Base-by-base conservation (phyloP, 2,329 filamentous ascomycete genomes). In the Orbilia blumenaviensis region DNA sequence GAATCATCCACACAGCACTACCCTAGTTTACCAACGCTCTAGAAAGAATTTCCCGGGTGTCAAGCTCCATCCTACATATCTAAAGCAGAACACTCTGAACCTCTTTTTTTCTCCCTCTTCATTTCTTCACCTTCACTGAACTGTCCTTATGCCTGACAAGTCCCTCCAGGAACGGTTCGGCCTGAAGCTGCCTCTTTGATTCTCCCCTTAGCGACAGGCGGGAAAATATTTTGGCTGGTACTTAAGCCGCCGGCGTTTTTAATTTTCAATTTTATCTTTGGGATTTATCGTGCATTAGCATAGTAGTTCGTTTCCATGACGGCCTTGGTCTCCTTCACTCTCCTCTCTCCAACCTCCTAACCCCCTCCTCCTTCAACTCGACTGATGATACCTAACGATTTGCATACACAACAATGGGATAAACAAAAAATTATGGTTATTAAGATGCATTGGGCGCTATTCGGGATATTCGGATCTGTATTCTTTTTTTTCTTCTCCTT, bases 341-440 rank as follows among this genome's bases (percentile, higher is more conserved):
- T 29, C 36, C 34, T 61, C 27, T 38, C 68, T 62, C 63, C 69
- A 44, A 54, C 58, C n/a, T 69, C 27, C 25, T 38, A 14, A n/a
- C 29, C 34, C 23, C 58, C 38, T 46, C 29, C 60, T 10, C 32
- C 42, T 63, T 38, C 27, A 56, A 46, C 25, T 56, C 56, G 62
- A 41, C 46, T 71, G 61, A 76, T 62, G 62, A 78, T 75, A 77
- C 74, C 61, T 77, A 77, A 76, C 23, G 63, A 78, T 62, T 66
- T 78, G 73, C 75, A 74, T 69, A 69, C 66, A 76, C 25, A 66
- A 71, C 60, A 60, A 74, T 58, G 63, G 73, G 58, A 68, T 76
- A 69, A 78, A 68, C 38, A 69, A 78, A 76, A 73, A 78, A 61
- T 63, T 48, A 66, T 69, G 78, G 73, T 67, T 78, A 72, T 64